Conservation (phyloP, 371 early-diverging fungal genomes). For the Lichtheimia ornata region DNA sequence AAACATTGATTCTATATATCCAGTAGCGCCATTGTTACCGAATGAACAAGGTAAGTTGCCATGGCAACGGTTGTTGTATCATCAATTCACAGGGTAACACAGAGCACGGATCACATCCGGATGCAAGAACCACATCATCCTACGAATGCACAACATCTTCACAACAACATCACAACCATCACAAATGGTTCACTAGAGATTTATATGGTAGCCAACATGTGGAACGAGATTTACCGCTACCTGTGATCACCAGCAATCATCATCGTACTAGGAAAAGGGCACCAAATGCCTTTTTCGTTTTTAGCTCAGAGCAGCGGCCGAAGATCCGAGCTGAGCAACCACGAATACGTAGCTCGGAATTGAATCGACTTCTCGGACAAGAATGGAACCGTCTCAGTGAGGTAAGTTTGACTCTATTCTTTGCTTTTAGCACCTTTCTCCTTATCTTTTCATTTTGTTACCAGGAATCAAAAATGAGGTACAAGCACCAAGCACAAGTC, state of each 20-base stretch:
- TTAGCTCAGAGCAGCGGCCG: constrained; percentile 8
- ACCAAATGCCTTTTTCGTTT: constrained; percentile 14
- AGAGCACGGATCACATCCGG: no score
- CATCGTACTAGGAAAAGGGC: not conserved
- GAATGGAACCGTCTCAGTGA: constrained; percentile 16
- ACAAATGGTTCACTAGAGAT: no score
- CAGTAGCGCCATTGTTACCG: no score
- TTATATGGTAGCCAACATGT: no score
- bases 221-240: no score
- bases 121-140: no score
- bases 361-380: constrained; percentile 11
- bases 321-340: constrained; percentile 6
- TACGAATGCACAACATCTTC: no score
- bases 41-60: no score
- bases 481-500: constrained; percentile 6
- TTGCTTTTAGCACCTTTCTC: not conserved
- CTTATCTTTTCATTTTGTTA: not conserved
- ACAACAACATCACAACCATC: no score
- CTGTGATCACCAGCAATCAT: not conserved
- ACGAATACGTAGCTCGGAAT: constrained; percentile 9
- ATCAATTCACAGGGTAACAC: no score
- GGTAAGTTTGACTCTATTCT: not conserved
- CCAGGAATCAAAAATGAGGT: constrained; percentile 4
- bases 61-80: no score
- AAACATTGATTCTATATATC: no score